Evolutionary conservation across 129 eudicot genomes (phyloP), one percentile per base, ranked within the genome.

Genomic region (Flaveria bidentis): DNA sequence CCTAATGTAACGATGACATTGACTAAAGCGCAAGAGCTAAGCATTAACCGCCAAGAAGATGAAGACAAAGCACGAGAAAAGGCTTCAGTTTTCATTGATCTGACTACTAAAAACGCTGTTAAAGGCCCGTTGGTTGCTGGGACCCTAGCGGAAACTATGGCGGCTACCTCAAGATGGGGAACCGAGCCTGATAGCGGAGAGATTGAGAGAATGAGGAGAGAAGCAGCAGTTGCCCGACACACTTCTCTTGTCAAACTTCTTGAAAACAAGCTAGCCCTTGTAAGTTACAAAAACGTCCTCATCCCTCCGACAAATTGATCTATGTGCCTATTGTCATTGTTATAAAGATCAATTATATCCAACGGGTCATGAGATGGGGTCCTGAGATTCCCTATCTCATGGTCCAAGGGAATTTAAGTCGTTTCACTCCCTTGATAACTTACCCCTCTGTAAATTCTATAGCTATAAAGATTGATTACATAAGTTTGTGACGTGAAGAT

Each of bases 81-180:
- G 78, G 94, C 92, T 18, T 77, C 79, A 23, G 47, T 80, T 41
- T 71, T 82, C 46, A 65, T 89, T 75, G 76, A 83, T 55, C 53
- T 83, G 82, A 85, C 82, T 45, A 61, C 76, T 67, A 76, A 71
- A 77, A 66, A 71, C 72, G 17, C 75, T 49, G 30, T 67, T 51
- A 85, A 78, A 52, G 78, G 78, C 33, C 90, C 86, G 41, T 55
- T 89, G 55, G 88, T 95, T 80, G 99, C 99, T 10, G 97, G 99
- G 70, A 95, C 99, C 71, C 90, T 95, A 2, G 82, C 92, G 0
- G 97, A 91, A 82, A 95, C 96, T 46, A 26, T 83, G 63, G 99
- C 96, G 4, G 99, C 97, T 33, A 87, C 92, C 53, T 91, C 96
- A 42, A 87, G 94, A 39, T 95, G 99, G 99, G 97, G 88, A 28